A percentile compares a stretch with the other conserved stretches of the same genome.
Evolutionary conservation across 768 basidiomycete species (phyloP).

Genomic region (Tubosaeta sp.): DNA sequence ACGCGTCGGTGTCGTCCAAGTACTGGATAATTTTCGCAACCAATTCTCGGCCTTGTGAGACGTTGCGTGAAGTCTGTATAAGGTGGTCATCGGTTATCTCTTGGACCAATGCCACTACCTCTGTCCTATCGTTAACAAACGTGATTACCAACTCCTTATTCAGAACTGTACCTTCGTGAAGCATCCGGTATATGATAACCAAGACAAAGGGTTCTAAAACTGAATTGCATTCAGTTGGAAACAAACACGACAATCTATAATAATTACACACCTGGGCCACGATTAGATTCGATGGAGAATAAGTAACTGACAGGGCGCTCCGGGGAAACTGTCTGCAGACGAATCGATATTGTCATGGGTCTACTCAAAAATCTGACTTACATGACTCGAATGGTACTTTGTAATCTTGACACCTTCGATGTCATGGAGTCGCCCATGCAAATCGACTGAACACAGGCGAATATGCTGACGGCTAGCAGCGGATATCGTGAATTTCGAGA

Average conservation of each 20-base stretch:
- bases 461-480: slow-evolving; percentile 74
- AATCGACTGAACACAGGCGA: slow-evolving; percentile 60
- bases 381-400: slow-evolving; percentile 43
- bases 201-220: slow-evolving; percentile 62
- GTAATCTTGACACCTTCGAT: slow-evolving; percentile 50
- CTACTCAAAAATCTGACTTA: slow-evolving; percentile 28
- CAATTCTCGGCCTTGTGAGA: slow-evolving; percentile 39
- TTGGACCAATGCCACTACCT: slow-evolving; percentile 63
- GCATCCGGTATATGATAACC: slow-evolving; percentile 68
- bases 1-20: slow-evolving; percentile 56
- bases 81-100: slow-evolving; percentile 42
- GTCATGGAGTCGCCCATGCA: slow-evolving; percentile 44
- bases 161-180: slow-evolving; percentile 66
- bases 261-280: slow-evolving; percentile 50
- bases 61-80: slow-evolving; percentile 30
- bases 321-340: slow-evolving; percentile 69
- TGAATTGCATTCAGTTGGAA: slow-evolving; percentile 23
- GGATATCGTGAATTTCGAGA: slow-evolving; percentile 89
- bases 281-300: slow-evolving; percentile 67
- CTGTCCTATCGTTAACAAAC: slow-evolving; percentile 34
- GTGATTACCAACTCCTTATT: neutral
- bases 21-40: slow-evolving; percentile 50
- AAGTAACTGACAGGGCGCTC: slow-evolving; percentile 72
- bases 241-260: slow-evolving; percentile 1
- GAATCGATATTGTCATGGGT: neutral